Percentiles rank a stretch among this genome's conserved stretches.
Evolutionary conservation across 805 yeast genomes (phyloP).

Genomic region (Wickerhamomyces pijperi): DNA sequence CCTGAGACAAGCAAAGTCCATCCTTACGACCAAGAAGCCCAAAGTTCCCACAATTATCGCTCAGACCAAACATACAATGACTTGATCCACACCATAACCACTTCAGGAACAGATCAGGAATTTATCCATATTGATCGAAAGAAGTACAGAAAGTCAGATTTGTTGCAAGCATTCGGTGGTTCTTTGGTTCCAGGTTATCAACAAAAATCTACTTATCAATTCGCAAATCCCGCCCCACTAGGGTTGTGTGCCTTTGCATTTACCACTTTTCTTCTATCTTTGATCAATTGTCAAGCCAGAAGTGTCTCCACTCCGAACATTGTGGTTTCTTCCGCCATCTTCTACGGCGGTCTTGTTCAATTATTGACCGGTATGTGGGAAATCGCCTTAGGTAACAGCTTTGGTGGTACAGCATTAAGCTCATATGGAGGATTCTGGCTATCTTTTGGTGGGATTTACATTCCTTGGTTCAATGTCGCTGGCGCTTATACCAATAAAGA

Average conservation of each 20-base stretch:
- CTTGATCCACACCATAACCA: conserved; percentile 1
- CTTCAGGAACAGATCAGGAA: conserved; percentile 17
- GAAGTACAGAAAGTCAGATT: conserved; percentile 30
- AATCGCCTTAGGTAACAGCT: conserved; percentile 49
- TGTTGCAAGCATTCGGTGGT: conserved; percentile 61
- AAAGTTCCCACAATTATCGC: neutral
- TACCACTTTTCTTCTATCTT: conserved; percentile 48
- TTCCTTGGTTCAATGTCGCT: conserved; percentile 40
- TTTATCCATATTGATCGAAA: conserved; percentile 17
- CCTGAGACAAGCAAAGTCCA: neutral
- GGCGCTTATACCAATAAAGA: conserved; percentile 28
- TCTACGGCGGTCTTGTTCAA: conserved; percentile 55
- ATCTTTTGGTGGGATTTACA: conserved; percentile 48
- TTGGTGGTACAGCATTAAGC: conserved; percentile 40
- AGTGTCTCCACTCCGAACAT: conserved; percentile 43
- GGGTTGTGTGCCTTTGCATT: conserved; percentile 53
- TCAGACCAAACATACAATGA: conserved; percentile 3
- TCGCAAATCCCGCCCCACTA: conserved; percentile 57
- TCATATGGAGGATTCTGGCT: conserved; percentile 53
- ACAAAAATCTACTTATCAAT: conserved; percentile 34
- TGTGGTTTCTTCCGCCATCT: conserved; percentile 49
- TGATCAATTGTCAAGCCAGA: conserved; percentile 45
- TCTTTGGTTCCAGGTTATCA: conserved; percentile 49
- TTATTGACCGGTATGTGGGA: conserved; percentile 60
- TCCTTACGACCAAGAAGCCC: neutral